Evolutionary conservation across 1,284 basidiomycete genomes (phyloP), one percentile per base, ranked within the genome.

Genomic region (Boletus semigastroideus): DNA sequence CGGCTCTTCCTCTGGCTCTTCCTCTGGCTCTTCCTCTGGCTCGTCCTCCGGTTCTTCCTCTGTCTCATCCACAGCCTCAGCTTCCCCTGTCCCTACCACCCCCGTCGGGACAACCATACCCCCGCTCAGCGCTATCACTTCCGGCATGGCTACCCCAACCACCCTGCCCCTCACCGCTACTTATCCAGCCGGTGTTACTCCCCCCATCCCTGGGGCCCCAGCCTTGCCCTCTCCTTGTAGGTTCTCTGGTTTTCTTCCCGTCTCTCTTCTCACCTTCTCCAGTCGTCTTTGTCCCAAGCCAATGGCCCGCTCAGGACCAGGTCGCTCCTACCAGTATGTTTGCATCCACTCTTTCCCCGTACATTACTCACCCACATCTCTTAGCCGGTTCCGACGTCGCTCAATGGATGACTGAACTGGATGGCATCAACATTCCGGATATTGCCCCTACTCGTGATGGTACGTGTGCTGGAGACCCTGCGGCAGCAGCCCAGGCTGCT

Each of bases 381-480:
- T 40, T 48, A 85, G 84, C 73, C 59, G 81, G 82, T n/a, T 56
- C 74, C 3, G 77, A 90, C 58, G 89, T 93, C 16, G 63, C 78
- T 53, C 61, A 76, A 56, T 94, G 92, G 92, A 72, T 94, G 76
- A 77, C 80, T 59, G 85, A 92, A 62, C 76, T 92, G 42, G 77
- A 91, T 25, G 87, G 87, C 10, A 77, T 78, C 56, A 59, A 83
- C 59, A 87, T 92, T 53, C 92, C 92, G 9, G 65, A 83, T 58
- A 66, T 90, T 39, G 47, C 71, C 22, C 80, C 79, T 5, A 86
- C 84, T 1, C 65, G 68, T 25, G 83, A 86, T 56, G 90, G 87
- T n/a, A 80, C 84, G 19, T 88, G 87, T 62, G 76, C 67, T 31
- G 72, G 75, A 42, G 82, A 86, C 58, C 79, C 86, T 30, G 70